phyloP scores from a whole-genome alignment of 306 rosid species.

The Vicia sativa region DNA sequence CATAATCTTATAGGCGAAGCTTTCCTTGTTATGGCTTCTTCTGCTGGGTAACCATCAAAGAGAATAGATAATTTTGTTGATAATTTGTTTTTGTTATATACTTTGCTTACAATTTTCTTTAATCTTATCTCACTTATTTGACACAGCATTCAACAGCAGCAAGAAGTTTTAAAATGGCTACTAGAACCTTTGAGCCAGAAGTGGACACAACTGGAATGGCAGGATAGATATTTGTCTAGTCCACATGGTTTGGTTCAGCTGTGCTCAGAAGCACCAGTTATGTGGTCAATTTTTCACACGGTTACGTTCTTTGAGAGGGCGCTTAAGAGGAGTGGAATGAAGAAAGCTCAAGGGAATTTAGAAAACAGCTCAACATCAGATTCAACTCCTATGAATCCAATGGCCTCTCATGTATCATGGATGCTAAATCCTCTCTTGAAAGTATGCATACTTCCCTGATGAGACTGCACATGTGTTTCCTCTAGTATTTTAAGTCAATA shows the following conservation, averaged over 20 bases:
- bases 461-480: conserved; percentile 35
- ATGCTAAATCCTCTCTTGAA: conserved; percentile 94
- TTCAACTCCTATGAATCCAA: conserved; percentile 68
- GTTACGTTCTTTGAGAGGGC: conserved; percentile 97
- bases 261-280: conserved; percentile 71
- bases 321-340: conserved; percentile 91
- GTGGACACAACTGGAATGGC: conserved; percentile 92
- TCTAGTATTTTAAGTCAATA: conserved; percentile 34
- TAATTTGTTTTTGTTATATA: conserved; percentile 16
- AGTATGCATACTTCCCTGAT: conserved; percentile 52
- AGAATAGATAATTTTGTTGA: conserved; percentile 9
- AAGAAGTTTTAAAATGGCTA: conserved; percentile 94
- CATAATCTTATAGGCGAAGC: conserved; percentile 99
- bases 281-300: conserved; percentile 94
- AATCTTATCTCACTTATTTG: conserved; percentile 32
- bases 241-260: conserved; percentile 77
- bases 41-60: conserved; percentile 77
- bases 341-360: conserved; percentile 60
- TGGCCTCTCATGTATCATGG: conserved; percentile 92
- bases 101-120: conserved; percentile 26
- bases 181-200: conserved; percentile 87
- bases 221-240: conserved; percentile 81
- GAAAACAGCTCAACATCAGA: conserved; percentile 56
- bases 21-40: conserved; percentile 94
- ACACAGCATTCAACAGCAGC: conserved; percentile 91